Conservation (phyloP, 2,329 filamentous ascomycete species). For the Sporothrix brunneoviolacea region DNA sequence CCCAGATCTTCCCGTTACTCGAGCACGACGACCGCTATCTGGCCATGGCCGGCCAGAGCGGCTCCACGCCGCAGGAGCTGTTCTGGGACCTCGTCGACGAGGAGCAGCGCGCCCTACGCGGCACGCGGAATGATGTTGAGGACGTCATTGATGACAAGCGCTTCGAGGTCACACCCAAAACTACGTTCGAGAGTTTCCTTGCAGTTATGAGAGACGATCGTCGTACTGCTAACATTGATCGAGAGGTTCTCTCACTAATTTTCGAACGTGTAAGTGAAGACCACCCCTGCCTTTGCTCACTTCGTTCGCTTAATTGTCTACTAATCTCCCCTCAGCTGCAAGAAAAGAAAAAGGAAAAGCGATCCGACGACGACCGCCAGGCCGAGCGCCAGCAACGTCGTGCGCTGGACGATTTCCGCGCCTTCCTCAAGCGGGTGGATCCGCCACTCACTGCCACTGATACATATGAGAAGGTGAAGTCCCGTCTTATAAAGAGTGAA, state of each 20-base stretch:
- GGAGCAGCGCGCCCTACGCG: conserved; percentile 80
- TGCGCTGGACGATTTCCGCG: conserved; percentile 76
- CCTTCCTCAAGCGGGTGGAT: conserved; percentile 81
- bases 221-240: conserved; percentile 80
- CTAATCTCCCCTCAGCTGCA: conserved; percentile 49
- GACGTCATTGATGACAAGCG: conserved; percentile 88
- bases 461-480: conserved; percentile 81
- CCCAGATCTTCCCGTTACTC: conserved; percentile 66
- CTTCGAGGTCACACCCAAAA: conserved; percentile 82
- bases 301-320: not conserved
- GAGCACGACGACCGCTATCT: conserved; percentile 76
- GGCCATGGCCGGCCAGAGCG: conserved; percentile 74
- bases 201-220: conserved; percentile 76
- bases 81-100: conserved; percentile 97
- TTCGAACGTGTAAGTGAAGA: conserved; percentile 65
- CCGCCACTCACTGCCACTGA: conserved; percentile 72
- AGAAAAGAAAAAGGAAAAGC: conserved; percentile 80
- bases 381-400: conserved; percentile 80
- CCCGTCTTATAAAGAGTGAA: conserved; percentile 69
- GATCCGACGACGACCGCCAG: conserved; percentile 77
- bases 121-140: conserved; percentile 72
- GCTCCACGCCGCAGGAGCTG: conserved; percentile 80
- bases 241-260: conserved; percentile 70
- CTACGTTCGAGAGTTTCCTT: conserved; percentile 82
- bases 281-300: not conserved